A percentile compares a stretch with the other conserved stretches of the same genome.
Conservation (phyloP, 2,329 filamentous ascomycete species). For the Allantophomopsis lycopodina region DNA sequence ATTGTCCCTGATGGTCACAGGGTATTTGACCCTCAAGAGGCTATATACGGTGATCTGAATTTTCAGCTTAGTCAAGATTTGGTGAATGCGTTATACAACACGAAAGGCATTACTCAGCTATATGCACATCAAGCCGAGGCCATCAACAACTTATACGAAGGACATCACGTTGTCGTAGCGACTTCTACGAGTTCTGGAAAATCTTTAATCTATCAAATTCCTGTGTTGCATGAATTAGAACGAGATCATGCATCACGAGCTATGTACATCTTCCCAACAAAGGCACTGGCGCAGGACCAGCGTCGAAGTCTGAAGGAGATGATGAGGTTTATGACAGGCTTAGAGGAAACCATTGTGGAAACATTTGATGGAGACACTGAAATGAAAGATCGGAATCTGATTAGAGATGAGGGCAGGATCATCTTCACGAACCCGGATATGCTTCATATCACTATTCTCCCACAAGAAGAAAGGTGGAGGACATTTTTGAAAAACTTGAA, state of each 20-base stretch:
- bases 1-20: constrained; percentile 89
- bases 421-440: constrained; percentile 99
- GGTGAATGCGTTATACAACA: constrained; percentile 94
- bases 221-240: constrained; percentile 78
- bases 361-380: constrained; percentile 95
- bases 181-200: constrained; percentile 96
- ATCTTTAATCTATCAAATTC: constrained; percentile 94
- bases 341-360: constrained; percentile 69
- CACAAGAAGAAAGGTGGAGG: constrained; percentile 83
- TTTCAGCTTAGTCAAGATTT: constrained; percentile 82
- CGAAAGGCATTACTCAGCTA: constrained; percentile 70
- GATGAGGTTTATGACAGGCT: constrained; percentile 62
- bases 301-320: constrained; percentile 77
- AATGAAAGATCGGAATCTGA: constrained; percentile 61
- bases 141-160: constrained; percentile 74
- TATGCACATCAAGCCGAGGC: constrained; percentile 91
- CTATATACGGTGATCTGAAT: constrained; percentile 69
- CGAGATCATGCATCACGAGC: constrained; percentile 63
- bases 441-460: constrained; percentile 87
- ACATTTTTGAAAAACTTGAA: constrained; percentile 77
- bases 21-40: constrained; percentile 73
- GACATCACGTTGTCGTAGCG: constrained; percentile 78
- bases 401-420: constrained; percentile 79
- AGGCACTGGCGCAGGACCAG: constrained; percentile 92
- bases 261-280: constrained; percentile 97